phyloP scores from a whole-genome alignment of 306 rosid genomes.

The Oemleria cerasiformis region DNA sequence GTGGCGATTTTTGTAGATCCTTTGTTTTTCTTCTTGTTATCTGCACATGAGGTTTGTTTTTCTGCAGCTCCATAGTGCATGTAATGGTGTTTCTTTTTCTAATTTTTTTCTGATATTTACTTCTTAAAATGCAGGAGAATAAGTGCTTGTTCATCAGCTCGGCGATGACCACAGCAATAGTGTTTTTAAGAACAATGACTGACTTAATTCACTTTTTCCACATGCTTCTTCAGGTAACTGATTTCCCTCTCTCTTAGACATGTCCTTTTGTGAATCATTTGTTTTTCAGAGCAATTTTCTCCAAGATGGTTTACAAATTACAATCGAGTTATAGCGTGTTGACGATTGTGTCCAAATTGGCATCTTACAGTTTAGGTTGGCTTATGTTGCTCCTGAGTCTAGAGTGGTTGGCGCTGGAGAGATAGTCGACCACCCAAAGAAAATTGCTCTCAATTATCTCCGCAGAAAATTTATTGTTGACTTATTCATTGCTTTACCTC shows the following conservation, averaged over 20 bases:
- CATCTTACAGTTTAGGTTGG: conserved; percentile 64
- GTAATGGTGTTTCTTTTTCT: conserved; percentile 13
- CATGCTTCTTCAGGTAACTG: conserved; percentile 75
- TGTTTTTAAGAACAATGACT: conserved; percentile 54
- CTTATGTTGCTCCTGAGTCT: conserved; percentile 77
- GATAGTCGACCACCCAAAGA: conserved; percentile 61
- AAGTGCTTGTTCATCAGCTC: conserved; percentile 48
- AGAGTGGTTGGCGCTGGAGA: conserved; percentile 84
- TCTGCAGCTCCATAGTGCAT: too few species aligned
- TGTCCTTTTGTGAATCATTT: neutral
- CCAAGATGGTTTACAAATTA: neutral
- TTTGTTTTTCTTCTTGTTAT: conserved; percentile 49
- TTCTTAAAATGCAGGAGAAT: conserved; percentile 29
- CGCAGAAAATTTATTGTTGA: conserved; percentile 50
- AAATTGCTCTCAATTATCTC: conserved; percentile 63
- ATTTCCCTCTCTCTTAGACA: neutral
- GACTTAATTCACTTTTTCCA: conserved; percentile 61
- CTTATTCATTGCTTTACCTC: conserved; percentile 60
- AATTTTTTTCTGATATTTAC: conserved; percentile 3
- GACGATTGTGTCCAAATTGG: neutral
- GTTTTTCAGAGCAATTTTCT: neutral
- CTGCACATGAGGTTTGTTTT: conserved; percentile 33
- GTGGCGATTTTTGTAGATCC: conserved; percentile 57
- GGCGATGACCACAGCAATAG: conserved; percentile 43
- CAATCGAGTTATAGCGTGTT: neutral